These are phyloP conservation scores for Wickerhamomyces ciferrii DNA, from an alignment of 805 yeast species.

Conservation along the genomic window DNA sequence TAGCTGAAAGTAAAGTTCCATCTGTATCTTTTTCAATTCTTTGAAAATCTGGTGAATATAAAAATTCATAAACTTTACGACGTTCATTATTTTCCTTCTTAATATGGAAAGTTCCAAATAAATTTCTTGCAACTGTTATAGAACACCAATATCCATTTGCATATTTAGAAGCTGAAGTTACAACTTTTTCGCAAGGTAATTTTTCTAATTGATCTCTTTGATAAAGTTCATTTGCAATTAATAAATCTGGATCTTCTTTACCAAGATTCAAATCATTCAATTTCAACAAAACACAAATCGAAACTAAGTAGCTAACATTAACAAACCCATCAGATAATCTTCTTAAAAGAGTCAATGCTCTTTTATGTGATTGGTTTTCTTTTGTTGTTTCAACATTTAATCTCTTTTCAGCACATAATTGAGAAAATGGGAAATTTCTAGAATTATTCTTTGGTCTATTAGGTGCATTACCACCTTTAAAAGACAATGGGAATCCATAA, in stretches of 20 bases:
- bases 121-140: conserved; percentile 13
- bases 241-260: conserved; percentile 22
- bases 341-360: conserved; percentile 4
- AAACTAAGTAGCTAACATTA: conserved; percentile 14
- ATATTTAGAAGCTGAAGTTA: conserved; percentile 1
- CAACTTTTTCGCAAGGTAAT: conserved; percentile 14
- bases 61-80: conserved; percentile 3
- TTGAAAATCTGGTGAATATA: conserved; percentile 3
- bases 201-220: conserved; percentile 18
- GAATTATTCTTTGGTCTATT: conserved; percentile 1
- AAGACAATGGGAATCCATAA: conserved; percentile 15
- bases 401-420: conserved; percentile 3
- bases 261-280: conserved; percentile 13
- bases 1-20: neutral
- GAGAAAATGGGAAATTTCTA: conserved; percentile 1
- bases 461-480: conserved; percentile 17
- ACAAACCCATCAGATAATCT: conserved; percentile 22
- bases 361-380: conserved; percentile 1
- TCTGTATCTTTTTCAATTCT: neutral
- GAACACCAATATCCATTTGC: conserved; percentile 24
- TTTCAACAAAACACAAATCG: conserved; percentile 12
- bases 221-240: conserved; percentile 17
- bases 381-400: conserved; percentile 7
- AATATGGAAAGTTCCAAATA: conserved; percentile 5
- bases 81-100: conserved; percentile 1